Conservation (phyloP, 208 protist genomes). For the Crithidia acanthocephali region DNA sequence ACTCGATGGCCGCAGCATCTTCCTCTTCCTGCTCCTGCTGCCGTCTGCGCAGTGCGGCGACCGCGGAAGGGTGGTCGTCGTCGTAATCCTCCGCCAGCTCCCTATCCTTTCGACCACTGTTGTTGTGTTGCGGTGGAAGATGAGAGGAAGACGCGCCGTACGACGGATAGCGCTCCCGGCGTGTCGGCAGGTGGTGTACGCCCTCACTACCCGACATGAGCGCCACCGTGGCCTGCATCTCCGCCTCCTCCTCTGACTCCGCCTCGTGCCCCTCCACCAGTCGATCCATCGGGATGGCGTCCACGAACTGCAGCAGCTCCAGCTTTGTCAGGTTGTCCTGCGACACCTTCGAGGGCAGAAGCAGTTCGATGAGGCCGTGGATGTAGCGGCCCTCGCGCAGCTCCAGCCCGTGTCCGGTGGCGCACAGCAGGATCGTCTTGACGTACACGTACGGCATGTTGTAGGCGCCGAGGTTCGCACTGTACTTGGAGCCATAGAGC, state of each 20-base stretch:
- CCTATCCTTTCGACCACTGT: too few relatives aligned
- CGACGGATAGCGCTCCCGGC: background rate
- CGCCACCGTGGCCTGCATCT: conserved; percentile 15
- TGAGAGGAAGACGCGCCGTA: background rate
- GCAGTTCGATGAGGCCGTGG: conserved; percentile 60
- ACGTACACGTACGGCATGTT: conserved; percentile 76
- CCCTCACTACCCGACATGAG: conserved; percentile 1
- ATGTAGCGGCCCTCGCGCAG: conserved; percentile 52
- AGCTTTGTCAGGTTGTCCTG: conserved; percentile 59
- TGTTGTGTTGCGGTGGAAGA: background rate
- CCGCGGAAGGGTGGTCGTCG: too few relatives aligned
- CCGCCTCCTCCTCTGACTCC: conserved; percentile 19
- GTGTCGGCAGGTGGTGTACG: background rate
- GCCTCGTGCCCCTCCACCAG: conserved; percentile 8
- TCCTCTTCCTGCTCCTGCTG: conserved; percentile 14
- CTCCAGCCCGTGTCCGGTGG: conserved; percentile 38
- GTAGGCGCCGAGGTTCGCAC: conserved; percentile 67
- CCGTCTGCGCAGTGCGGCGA: too few relatives aligned
- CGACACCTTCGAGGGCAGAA: conserved; percentile 47
- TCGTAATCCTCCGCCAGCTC: too few relatives aligned
- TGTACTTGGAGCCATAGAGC: conserved; percentile 85
- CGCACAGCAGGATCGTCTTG: conserved; percentile 74
- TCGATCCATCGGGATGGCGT: conserved; percentile 43
- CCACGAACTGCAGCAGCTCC: conserved; percentile 70
- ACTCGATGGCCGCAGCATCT: conserved; percentile 23